phyloP scores from a whole-genome alignment of 371 early-diverging fungal genomes.

The Mortierella sp. region DNA sequence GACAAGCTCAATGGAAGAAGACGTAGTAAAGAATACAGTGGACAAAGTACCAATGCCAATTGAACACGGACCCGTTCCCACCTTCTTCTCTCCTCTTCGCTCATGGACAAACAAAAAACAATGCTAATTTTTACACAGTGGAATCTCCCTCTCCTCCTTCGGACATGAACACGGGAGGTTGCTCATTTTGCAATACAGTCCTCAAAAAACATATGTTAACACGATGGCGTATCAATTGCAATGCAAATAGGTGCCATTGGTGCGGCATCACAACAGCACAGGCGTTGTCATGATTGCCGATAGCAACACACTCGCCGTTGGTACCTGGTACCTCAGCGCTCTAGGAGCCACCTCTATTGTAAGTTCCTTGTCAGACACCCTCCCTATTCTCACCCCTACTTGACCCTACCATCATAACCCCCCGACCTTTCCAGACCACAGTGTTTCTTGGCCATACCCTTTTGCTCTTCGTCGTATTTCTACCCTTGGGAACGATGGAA shows the following conservation, averaged over 20 bases:
- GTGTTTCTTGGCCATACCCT: background rate
- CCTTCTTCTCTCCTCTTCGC: background rate
- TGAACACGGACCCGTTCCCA: background rate
- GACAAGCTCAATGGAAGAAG: background rate
- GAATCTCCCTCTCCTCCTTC: background rate
- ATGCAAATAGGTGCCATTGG: slow-evolving; percentile 43
- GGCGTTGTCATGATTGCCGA: slow-evolving; percentile 53
- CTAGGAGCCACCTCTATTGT: slow-evolving; percentile 46
- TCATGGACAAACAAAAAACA: too few relatives aligned
- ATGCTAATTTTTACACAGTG: background rate
- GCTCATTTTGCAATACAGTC: background rate
- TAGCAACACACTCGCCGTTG: slow-evolving; percentile 55
- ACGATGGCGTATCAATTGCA: background rate
- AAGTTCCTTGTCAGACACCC: slow-evolving; percentile 11
- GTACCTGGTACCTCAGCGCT: slow-evolving; percentile 54
- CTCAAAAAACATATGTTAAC: background rate
- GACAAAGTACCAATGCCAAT: background rate
- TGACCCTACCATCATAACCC: background rate
- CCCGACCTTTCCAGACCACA: background rate
- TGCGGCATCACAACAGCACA: slow-evolving; percentile 47
- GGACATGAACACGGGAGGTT: background rate
- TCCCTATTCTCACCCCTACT: background rate
- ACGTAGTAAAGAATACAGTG: background rate
- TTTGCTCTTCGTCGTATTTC: background rate
- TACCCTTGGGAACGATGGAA: background rate